Evolutionary conservation across 345 rosid genomes (phyloP).

Genomic region (Rhodomyrtus tomentosa): DNA sequence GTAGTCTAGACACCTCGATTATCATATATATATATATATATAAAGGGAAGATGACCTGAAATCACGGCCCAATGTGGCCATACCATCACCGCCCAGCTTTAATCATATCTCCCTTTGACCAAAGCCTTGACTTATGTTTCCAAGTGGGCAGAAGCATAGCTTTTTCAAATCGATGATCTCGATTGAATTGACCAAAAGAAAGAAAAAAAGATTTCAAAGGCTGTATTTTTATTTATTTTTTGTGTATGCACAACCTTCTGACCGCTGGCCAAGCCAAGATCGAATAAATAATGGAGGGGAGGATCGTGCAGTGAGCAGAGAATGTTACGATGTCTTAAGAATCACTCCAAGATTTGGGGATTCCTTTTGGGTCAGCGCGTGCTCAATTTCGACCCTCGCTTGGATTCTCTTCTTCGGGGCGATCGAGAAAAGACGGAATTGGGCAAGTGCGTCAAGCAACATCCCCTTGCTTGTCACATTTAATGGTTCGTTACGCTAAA

Average conservation of each 20-base stretch:
- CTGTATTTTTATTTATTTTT: not conserved
- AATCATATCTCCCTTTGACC: not conserved
- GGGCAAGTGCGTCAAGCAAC: constrained; percentile 69
- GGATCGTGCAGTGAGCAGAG: not conserved
- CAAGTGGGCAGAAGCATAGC: not conserved
- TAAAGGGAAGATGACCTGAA: not conserved
- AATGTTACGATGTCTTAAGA: constrained; percentile 17
- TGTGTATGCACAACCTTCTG: not conserved
- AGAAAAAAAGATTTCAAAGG: not conserved
- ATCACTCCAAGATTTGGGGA: constrained; percentile 34
- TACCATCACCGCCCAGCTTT: not conserved
- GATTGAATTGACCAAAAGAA: not conserved
- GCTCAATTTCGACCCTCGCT: not conserved
- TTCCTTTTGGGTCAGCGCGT: constrained; percentile 9
- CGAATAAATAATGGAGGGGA: not conserved
- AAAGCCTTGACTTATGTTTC: not conserved
- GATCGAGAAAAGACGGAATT: not conserved
- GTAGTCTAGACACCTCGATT: no score
- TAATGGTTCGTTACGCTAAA: constrained; percentile 95
- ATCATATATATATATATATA: no score
- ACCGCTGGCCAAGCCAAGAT: not conserved
- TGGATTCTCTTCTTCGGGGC: not conserved
- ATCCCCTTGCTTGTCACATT: constrained; percentile 14
- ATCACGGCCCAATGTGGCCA: not conserved
- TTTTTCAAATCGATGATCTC: not conserved